Base-by-base conservation (phyloP, 495 filamentous ascomycete genomes). In the Chaetomidium leptoderma region DNA sequence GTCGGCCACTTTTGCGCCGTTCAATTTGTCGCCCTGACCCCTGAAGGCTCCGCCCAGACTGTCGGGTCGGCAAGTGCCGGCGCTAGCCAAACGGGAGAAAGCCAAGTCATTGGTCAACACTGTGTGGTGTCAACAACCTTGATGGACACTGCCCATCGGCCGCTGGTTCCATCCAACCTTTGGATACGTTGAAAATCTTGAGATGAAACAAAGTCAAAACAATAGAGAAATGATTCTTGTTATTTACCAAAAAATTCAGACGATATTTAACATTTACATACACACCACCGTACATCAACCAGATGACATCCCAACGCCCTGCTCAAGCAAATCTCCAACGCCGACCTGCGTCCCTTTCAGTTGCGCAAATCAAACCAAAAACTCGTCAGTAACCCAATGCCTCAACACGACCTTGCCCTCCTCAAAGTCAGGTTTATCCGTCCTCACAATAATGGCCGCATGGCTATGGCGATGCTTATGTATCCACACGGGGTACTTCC, bases 401-500 rank as follows among this genome's bases (percentile, higher is more conserved):
- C 77, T 77, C 45, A 92, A 73, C 30, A 96, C 91, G 27, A 88
- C 69, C 65, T 79, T 81, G 3, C 92, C 93, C 72, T 97, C 92
- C 5, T 76, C 73, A 61, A 88, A 93, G 8, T 66, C 74, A 54
- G 75, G 66, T 67, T 81, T 83, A 17, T 83, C 75, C 58, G 67
- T 79, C 52, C 93, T 79, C 29, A 92, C 83, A 64, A 98, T 87
- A 51, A 98, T 95, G 1, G 92, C 92, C 0, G 92, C 93, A 69
- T 98, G 93, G 45, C 78, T 87, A 65, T 96, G 91, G 30, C 77
- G 68, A 40, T 81, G 80, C 3, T 91, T 85, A 46, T 95, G 90
- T 39, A 98, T 97, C 72, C 88, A 85, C 4, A 96, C 89, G 0
- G 83, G 85, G 71, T 88, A 92, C 71, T 93, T 97, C 19, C 79